A percentile compares a stretch with the other conserved stretches of the same genome.
Evolutionary conservation across 306 rosid species (phyloP).

Genomic region (Luffa aegyptiaca): DNA sequence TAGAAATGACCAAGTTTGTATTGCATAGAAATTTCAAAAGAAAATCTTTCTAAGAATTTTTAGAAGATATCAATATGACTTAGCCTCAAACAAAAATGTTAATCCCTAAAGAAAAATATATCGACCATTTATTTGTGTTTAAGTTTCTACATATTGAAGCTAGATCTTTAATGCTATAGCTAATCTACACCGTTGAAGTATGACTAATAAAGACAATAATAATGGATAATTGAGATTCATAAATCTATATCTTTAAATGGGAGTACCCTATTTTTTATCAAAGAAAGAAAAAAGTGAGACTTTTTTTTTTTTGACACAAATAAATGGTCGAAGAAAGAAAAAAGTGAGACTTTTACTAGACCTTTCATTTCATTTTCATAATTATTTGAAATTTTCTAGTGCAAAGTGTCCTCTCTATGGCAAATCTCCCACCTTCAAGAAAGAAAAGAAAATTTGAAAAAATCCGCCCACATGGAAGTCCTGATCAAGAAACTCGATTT

Average conservation of each 20-base stretch:
- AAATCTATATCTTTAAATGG: not conserved
- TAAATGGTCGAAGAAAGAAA: not conserved
- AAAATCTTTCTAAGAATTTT: too few relatives aligned
- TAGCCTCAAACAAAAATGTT: too few relatives aligned
- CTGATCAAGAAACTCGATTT: too few relatives aligned
- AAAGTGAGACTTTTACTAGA: not conserved
- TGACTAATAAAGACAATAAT: not conserved
- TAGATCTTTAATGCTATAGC: not conserved
- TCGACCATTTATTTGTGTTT: too few relatives aligned
- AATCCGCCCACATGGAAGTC: not conserved
- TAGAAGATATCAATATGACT: not conserved
- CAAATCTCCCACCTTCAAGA: not conserved
- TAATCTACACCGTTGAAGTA: not conserved
- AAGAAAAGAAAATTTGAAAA: not conserved
- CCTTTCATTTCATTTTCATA: not conserved
- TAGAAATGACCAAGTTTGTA: not conserved
- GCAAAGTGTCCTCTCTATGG: not conserved
- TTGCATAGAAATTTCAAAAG: not conserved
- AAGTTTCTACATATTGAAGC: not conserved
- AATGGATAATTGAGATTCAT: not conserved
- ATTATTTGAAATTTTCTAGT: not conserved
- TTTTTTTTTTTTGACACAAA: too few relatives aligned
- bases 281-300: not conserved
- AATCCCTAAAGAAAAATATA: too few relatives aligned
- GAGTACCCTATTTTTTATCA: not conserved